Evolutionary conservation across 768 basidiomycete species (phyloP).

Genomic region (Pholiota conissans): DNA sequence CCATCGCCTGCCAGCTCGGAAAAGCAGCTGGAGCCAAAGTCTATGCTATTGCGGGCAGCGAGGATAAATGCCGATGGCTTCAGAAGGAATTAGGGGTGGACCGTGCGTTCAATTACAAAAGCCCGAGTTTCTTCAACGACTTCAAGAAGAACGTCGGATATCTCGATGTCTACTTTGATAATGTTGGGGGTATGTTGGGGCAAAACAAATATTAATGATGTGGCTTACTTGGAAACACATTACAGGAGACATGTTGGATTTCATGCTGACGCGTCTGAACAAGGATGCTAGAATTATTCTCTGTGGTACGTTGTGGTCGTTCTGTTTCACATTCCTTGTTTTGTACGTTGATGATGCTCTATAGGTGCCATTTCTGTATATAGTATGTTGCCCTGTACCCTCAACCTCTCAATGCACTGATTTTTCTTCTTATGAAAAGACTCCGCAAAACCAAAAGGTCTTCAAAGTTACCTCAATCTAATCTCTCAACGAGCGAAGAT

Average conservation of each 20-base stretch:
- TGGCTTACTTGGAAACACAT: not conserved
- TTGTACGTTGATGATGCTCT: conserved; percentile 1
- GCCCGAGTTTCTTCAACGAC: conserved; percentile 63
- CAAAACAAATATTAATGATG: not conserved
- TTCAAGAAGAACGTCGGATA: conserved; percentile 73
- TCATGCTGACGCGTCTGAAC: conserved; percentile 74
- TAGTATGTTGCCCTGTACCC: conserved; percentile 42
- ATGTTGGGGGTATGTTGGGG: conserved; percentile 59
- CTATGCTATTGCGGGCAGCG: conserved; percentile 82
- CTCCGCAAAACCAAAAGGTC: conserved; percentile 56
- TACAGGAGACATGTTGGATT: conserved; percentile 74
- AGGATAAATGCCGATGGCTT: conserved; percentile 87
- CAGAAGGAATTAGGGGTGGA: conserved; percentile 81
- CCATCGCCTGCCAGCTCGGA: conserved; percentile 80
- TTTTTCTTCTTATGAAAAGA: conserved; percentile 36
- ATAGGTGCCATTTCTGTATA: conserved; percentile 84
- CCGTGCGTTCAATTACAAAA: conserved; percentile 87
- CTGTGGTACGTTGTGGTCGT: conserved; percentile 58
- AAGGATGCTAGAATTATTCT: conserved; percentile 74
- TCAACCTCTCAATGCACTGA: not conserved
- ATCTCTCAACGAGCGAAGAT: conserved; percentile 80
- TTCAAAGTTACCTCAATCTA: conserved; percentile 65
- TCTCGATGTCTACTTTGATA: conserved; percentile 85
- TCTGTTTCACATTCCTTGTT: not conserved
- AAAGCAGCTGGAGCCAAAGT: conserved; percentile 80